Conservation (phyloP, 306 rosid genomes). For the Mimosa bimucronata region DNA sequence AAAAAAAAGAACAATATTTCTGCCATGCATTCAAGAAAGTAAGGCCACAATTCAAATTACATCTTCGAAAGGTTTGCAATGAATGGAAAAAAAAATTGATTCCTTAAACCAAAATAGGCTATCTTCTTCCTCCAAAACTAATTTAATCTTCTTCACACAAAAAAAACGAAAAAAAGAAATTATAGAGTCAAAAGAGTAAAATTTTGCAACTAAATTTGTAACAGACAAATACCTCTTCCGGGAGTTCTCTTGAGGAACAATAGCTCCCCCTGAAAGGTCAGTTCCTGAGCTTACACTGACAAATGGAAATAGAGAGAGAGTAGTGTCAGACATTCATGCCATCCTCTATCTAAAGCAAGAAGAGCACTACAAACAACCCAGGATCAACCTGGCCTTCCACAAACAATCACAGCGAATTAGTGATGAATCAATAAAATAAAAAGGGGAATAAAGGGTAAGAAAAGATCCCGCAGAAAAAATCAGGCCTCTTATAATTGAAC, state of each 20-base stretch:
- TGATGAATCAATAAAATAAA: slow-evolving; percentile 1
- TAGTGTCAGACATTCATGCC: slow-evolving; percentile 28
- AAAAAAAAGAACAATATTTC: slow-evolving; percentile 18
- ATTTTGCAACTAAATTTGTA: slow-evolving; percentile 21
- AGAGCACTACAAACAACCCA: background rate
- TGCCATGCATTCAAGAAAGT: background rate
- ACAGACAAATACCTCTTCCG: slow-evolving; percentile 68
- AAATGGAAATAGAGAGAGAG: background rate
- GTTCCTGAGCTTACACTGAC: slow-evolving; percentile 47
- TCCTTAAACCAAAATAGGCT: background rate
- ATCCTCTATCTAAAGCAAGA: slow-evolving; percentile 4
- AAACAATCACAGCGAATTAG: slow-evolving; percentile 16
- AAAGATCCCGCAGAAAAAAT: background rate
- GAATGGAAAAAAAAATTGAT: background rate
- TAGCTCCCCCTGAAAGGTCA: slow-evolving; percentile 49
- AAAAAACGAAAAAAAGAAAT: no score
- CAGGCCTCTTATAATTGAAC: background rate
- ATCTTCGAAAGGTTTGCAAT: background rate
- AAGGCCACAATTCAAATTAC: background rate
- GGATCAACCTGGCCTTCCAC: slow-evolving; percentile 10
- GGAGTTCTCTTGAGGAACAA: slow-evolving; percentile 45
- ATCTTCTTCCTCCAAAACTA: background rate
- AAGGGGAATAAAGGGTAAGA: background rate
- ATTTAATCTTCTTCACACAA: background rate
- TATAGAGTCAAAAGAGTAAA: background rate